Evolutionary conservation across 73 alveolate genomes (phyloP), one percentile per base, ranked within the genome.

Genomic region (Paramecium biaurelia): DNA sequence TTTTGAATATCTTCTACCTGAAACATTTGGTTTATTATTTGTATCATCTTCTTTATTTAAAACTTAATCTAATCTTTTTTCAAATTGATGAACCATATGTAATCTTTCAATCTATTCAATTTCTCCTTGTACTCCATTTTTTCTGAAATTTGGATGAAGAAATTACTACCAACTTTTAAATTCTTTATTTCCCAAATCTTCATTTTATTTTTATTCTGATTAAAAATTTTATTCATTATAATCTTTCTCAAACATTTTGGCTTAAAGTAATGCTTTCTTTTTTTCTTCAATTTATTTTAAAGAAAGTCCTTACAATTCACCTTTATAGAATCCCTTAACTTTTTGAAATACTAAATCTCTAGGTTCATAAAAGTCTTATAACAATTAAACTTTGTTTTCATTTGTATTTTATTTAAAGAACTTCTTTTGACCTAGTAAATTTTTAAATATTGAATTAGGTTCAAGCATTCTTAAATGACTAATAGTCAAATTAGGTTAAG

Each of bases 251-350:
- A 32, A 79, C 90, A 79, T 79, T 42, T 79, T 26, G 4, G 90
- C 90, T 20, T 79, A 42, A 1, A 79, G 15, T 23, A 30, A 41
- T 3, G 70, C 70, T 45, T 79, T 79, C 56, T 79, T 79, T 24
- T 42, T 38, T 42, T 79, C 94, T 43, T 89, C 94, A 30, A 89
- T 89, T 70, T 89, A 45, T 59, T 89, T 38, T 23, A 89, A 82
- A 9, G 94, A 89, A 7, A 42, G 34, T 24, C 94, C 94, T 72
- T 82, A 70, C 10, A 89, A 35, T 42, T 89, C 94, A 28, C 24
- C 70, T 26, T 67, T 82, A 70, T 70, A 89, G n/a, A 70, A 37
- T 23, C 32, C 59, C 24, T 89, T 89, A 42, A 89, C 87, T 35
- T 89, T 82, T 24, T 89, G 24, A 49, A 70, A 89, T 42, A 70